Conservation (phyloP, 1,284 basidiomycete species). For the Malassezia equina region DNA sequence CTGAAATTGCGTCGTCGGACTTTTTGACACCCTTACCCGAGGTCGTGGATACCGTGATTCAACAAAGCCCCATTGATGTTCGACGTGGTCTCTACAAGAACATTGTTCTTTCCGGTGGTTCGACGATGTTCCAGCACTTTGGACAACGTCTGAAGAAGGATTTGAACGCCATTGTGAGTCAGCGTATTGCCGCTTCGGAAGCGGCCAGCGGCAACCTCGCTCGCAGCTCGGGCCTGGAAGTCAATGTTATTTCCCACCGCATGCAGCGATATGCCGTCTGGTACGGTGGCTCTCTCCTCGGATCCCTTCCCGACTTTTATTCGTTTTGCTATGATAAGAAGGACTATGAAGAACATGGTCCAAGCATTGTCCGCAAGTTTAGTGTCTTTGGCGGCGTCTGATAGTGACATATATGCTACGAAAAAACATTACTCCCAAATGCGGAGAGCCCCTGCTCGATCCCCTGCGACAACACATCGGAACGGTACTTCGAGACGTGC, state of each 20-base stretch:
- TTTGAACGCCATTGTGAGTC: constrained; percentile 84
- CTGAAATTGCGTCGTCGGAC: constrained; percentile 94
- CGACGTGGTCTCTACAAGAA: constrained; percentile 91
- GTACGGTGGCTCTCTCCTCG: constrained; percentile 79
- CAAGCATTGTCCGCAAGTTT: constrained; percentile 64
- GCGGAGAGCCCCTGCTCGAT: constrained; percentile 49
- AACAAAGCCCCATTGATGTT: constrained; percentile 89
- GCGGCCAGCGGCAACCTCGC: constrained; percentile 64
- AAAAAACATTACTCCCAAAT: constrained; percentile 32
- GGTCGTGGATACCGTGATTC: constrained; percentile 92
- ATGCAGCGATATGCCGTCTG: constrained; percentile 95
- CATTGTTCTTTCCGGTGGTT: constrained; percentile 87
- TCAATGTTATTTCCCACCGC: constrained; percentile 90
- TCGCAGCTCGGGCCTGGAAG: constrained; percentile 50
- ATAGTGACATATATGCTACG: not conserved
- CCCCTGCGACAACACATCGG: constrained; percentile 72
- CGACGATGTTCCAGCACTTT: constrained; percentile 96
- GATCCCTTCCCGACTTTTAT: constrained; percentile 78
- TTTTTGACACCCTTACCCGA: constrained; percentile 94
- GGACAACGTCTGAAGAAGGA: constrained; percentile 89
- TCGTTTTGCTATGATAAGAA: constrained; percentile 93
- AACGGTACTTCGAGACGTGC: constrained; percentile 76
- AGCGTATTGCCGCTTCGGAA: constrained; percentile 69
- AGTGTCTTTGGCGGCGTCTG: constrained; percentile 37
- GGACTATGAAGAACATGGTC: constrained; percentile 93